Evolutionary conservation across 176 grass and related monocot species (phyloP).

Genomic region (Rhipidocladum racemiflorum): DNA sequence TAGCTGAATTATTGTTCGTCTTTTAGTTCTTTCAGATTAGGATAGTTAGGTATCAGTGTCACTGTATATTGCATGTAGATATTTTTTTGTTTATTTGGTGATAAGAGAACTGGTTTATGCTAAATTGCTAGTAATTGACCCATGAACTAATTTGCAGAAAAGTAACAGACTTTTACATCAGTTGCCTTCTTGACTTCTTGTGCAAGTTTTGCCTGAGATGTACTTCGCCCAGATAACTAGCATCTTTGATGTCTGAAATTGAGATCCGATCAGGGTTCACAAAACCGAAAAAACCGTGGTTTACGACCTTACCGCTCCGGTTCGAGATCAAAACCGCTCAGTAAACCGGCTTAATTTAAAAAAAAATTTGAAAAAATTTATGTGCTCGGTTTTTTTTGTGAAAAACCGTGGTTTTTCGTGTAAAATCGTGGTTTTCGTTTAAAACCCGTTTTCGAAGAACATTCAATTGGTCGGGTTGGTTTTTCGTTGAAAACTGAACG

Average conservation of each 20-base stretch:
- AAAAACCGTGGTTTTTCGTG: too few relatives aligned
- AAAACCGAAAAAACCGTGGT: too few relatives aligned
- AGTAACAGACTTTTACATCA: neutral
- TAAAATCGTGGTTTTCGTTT: too few relatives aligned
- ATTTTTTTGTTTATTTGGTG: neutral
- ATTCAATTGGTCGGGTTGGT: too few relatives aligned
- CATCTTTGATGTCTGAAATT: constrained; percentile 12
- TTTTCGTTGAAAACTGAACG: too few relatives aligned
- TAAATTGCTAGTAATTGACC: neutral
- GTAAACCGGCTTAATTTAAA: too few relatives aligned
- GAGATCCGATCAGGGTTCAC: too few relatives aligned
- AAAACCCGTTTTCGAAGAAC: too few relatives aligned
- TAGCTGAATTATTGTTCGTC: neutral
- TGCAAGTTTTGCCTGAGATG: neutral
- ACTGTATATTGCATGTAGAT: neutral
- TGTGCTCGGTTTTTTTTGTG: too few relatives aligned
- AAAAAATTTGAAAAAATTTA: too few relatives aligned
- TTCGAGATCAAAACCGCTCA: too few relatives aligned
- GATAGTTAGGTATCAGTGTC: neutral
- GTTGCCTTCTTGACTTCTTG: constrained; percentile 22
- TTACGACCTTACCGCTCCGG: too few relatives aligned
- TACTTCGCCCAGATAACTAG: neutral
- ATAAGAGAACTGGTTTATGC: neutral
- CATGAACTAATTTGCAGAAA: constrained; percentile 4
- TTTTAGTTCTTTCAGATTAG: neutral